phyloP scores from a whole-genome alignment of 345 rosid genomes.

The Ricinus communis region DNA sequence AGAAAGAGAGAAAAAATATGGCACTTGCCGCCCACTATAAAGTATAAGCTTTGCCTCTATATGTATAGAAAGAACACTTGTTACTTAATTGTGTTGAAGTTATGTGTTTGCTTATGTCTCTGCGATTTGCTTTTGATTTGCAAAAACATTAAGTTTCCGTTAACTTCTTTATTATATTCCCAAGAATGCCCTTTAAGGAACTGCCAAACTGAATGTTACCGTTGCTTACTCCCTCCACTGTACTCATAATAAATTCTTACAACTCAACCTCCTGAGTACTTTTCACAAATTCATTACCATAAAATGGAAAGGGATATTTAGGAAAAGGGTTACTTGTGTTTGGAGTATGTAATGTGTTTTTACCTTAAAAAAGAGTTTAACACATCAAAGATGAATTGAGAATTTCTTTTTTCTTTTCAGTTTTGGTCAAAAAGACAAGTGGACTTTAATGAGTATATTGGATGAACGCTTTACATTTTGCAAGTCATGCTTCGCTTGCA shows the following conservation, averaged over 20 bases:
- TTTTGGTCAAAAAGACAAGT: slow-evolving; percentile 5
- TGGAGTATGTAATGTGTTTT: background rate
- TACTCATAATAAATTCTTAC: slow-evolving; percentile 16
- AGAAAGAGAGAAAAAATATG: background rate
- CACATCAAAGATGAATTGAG: background rate
- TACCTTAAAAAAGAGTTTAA: background rate
- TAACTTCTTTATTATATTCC: slow-evolving; percentile 29
- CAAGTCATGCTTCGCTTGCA: background rate
- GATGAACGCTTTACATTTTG: background rate
- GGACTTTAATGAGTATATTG: background rate
- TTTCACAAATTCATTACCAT: slow-evolving; percentile 7
- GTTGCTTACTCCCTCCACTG: slow-evolving; percentile 30
- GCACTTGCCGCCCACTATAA: slow-evolving; percentile 39
- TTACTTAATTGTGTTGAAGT: background rate
- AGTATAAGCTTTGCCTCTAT: background rate
- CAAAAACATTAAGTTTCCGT: slow-evolving; percentile 31
- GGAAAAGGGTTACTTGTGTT: background rate
- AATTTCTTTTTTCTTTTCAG: background rate
- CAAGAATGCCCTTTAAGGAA: slow-evolving; percentile 45
- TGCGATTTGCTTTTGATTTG: slow-evolving; percentile 5
- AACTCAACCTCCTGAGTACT: background rate
- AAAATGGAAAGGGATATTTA: background rate
- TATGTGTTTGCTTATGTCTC: background rate
- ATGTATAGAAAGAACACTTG: slow-evolving; percentile 1
- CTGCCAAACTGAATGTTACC: slow-evolving; percentile 49